phyloP scores from a whole-genome alignment of 192 early-diverging fungal species.

The Rhizophagus prolifer region DNA sequence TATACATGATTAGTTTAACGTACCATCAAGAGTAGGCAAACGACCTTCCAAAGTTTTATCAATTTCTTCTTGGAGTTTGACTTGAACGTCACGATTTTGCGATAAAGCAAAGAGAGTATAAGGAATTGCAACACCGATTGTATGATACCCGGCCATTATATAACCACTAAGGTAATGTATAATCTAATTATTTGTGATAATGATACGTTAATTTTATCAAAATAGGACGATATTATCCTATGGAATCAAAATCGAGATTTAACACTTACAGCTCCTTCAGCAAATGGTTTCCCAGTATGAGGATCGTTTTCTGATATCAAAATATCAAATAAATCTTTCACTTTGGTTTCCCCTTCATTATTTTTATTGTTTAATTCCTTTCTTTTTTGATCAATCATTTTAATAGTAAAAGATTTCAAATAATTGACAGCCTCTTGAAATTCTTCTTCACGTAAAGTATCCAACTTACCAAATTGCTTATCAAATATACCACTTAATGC shows the following conservation, averaged over 20 bases:
- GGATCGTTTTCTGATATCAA: conserved; percentile 10
- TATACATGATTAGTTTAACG: neutral
- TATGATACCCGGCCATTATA: conserved; percentile 14
- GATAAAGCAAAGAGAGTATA: neutral
- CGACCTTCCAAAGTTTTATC: neutral
- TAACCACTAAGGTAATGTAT: neutral
- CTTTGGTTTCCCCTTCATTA: too few relatives aligned
- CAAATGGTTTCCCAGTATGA: conserved; percentile 4
- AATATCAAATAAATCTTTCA: conserved; percentile 15
- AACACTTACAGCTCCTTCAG: neutral
- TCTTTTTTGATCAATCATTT: conserved; percentile 6
- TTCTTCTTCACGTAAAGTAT: neutral
- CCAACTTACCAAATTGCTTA: conserved; percentile 8
- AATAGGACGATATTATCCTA: too few relatives aligned
- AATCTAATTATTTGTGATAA: neutral
- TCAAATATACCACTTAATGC: conserved; percentile 2
- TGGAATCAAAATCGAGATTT: too few relatives aligned
- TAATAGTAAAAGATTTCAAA: neutral
- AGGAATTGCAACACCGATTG: conserved; percentile 4
- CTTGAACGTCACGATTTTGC: conserved; percentile 2
- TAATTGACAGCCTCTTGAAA: neutral
- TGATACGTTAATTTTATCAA: too few relatives aligned
- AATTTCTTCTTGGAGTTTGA: conserved; percentile 17
- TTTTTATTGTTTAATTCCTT: neutral
- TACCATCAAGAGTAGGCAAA: conserved; percentile 5